Percentiles rank a stretch among this genome's conserved stretches.
Conservation (phyloP, 2,329 filamentous ascomycete genomes). For the Epicoccum nigrum region DNA sequence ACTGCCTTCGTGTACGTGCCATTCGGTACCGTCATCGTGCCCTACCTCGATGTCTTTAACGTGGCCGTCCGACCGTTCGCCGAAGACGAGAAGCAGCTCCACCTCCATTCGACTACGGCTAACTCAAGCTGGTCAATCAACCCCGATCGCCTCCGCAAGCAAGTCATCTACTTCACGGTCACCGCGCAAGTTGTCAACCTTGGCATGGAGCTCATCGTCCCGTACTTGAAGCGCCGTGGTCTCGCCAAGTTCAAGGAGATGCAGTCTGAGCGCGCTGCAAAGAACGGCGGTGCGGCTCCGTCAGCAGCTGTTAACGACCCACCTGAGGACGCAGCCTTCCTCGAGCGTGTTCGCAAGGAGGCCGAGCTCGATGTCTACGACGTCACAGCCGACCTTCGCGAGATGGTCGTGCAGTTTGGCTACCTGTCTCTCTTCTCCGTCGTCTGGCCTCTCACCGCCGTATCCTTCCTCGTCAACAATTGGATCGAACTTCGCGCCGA, state of each 20-base stretch:
- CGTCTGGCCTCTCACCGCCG: conserved; percentile 89
- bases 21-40: conserved; percentile 82
- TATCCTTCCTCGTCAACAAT: conserved; percentile 92
- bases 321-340: conserved; percentile 79
- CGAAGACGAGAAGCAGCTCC: conserved; percentile 73
- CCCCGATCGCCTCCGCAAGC: conserved; percentile 79
- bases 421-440: conserved; percentile 92
- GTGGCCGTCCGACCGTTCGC: conserved; percentile 76
- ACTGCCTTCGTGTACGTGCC: conserved; percentile 95
- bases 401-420: conserved; percentile 68
- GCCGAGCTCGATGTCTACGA: conserved; percentile 84
- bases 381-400: conserved; percentile 86
- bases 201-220: conserved; percentile 81
- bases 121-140: conserved; percentile 75
- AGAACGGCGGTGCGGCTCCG: conserved; percentile 60
- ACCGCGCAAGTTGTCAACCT: conserved; percentile 92
- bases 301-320: conserved; percentile 65
- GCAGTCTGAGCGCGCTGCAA: conserved; percentile 64
- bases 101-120: conserved; percentile 53
- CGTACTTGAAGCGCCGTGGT: conserved; percentile 79
- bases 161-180: conserved; percentile 95
- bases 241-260: conserved; percentile 81
- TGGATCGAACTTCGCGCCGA: conserved; percentile 95
- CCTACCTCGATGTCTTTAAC: conserved; percentile 83
- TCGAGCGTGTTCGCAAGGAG: conserved; percentile 81